Conservation (phyloP, 2,329 filamentous ascomycete species). For the Fusarium staphyleae region DNA sequence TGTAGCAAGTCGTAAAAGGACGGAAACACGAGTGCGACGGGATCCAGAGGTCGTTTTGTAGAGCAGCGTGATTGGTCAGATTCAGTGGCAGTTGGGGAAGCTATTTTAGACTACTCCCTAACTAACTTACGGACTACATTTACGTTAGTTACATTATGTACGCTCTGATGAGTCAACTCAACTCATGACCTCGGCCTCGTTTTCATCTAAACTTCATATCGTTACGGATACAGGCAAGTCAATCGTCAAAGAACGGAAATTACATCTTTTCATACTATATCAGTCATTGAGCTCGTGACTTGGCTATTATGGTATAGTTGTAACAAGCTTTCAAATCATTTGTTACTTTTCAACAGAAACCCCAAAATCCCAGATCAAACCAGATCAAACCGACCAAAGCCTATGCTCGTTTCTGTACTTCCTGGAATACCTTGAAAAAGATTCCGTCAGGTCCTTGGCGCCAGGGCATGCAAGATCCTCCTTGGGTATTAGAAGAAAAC, state of each 20-base stretch:
- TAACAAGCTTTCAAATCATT: conserved; percentile 17
- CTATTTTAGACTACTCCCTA: conserved; percentile 22
- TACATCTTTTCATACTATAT: conserved; percentile 18
- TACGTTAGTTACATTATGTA: no score
- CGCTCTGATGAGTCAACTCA: not conserved
- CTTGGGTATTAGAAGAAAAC: conserved; percentile 37
- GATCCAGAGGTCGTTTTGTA: conserved; percentile 35
- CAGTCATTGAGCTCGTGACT: conserved; percentile 27
- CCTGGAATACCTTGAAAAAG: conserved; percentile 14
- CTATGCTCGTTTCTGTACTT: conserved; percentile 28
- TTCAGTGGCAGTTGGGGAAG: conserved; percentile 21
- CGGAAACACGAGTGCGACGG: conserved; percentile 37
- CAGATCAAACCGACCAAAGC: conserved; percentile 22
- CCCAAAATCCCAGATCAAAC: conserved; percentile 18
- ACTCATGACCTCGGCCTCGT: conserved; percentile 1
- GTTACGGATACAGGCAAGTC: not conserved
- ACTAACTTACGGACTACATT: no score
- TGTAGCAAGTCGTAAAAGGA: conserved; percentile 29
- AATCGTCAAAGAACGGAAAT: no score
- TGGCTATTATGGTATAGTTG: conserved; percentile 28
- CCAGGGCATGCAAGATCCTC: conserved; percentile 38
- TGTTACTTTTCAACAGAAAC: conserved; percentile 29
- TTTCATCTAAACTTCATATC: not conserved
- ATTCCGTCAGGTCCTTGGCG: conserved; percentile 25
- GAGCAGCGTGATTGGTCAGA: conserved; percentile 33